phyloP scores from a whole-genome alignment of 2,329 filamentous ascomycete species.

The Fusarium chaquense region DNA sequence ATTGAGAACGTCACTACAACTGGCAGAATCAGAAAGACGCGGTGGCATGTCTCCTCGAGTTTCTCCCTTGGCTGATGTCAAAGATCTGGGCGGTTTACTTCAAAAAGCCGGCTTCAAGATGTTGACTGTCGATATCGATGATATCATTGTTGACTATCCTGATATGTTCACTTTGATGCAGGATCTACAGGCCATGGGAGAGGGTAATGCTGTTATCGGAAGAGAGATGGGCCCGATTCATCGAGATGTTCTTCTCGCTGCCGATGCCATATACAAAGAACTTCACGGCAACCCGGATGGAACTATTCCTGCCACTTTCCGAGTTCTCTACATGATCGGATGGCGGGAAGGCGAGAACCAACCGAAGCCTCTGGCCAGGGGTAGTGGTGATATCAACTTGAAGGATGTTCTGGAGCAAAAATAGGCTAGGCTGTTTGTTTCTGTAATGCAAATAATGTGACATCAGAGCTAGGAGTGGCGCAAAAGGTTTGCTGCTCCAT shows the following conservation, averaged over 20 bases:
- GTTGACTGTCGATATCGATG: constrained; percentile 95
- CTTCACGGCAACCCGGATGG: constrained; percentile 86
- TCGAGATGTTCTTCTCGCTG: constrained; percentile 86
- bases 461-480: constrained; percentile 11
- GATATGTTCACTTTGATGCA: constrained; percentile 91
- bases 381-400: constrained; percentile 87
- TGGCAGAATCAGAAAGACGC: constrained; percentile 88
- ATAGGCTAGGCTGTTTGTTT: constrained; percentile 41
- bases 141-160: constrained; percentile 95
- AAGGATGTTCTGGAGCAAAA: constrained; percentile 78
- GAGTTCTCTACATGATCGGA: constrained; percentile 98
- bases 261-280: constrained; percentile 87
- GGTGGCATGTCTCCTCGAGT: constrained; percentile 94
- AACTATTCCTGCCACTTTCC: constrained; percentile 87
- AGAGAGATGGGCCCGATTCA: constrained; percentile 82
- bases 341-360: constrained; percentile 91
- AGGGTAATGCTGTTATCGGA: constrained; percentile 89
- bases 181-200: constrained; percentile 96
- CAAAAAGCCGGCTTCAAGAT: constrained; percentile 93
- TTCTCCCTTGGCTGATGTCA: constrained; percentile 90
- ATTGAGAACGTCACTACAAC: constrained; percentile 89
- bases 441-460: constrained; percentile 28
- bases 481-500: not conserved
- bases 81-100: constrained; percentile 88
- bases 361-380: constrained; percentile 81